Evolutionary conservation across 306 rosid genomes (phyloP), one percentile per base, ranked within the genome.

Genomic region (Oxytropis ochrocephala): DNA sequence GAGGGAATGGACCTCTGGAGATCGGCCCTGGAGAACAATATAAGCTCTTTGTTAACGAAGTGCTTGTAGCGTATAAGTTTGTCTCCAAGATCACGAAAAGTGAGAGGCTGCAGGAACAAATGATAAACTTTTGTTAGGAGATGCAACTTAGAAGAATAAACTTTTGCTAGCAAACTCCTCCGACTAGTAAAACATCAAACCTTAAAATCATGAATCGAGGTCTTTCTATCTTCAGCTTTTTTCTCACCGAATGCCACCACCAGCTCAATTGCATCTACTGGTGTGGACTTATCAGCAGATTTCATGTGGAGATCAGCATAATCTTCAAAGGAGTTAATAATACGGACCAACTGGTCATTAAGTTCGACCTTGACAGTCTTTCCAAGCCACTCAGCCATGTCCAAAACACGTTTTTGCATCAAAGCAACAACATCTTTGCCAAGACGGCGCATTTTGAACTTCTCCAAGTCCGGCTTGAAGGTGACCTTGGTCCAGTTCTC

Each of bases 191-290:
- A 67, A 49, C 11, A 27, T 71, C 81, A 68, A 24, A 94, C 98
- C 98, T 90, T 97, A 70, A 90, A 94, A 29, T 76, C 83, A 47
- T 95, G 88, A 61, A 94, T 96, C 98, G 97, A 94, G 17, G 50
- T 82, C 84, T 94, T 94, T 75, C 98, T 82, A 82, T 94, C 97
- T 78, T 94, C 98, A 56, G 89, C 83, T 61, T 88, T 90, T 75
- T 94, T 94, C 89, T 88, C 90, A 64, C 98, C 90, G 58, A 94
- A 94, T 3, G 98, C n/a, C n/a, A n/a, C n/a, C n/a, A n/a, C 98
- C 76, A 94, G 75, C 83, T 94, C 97, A 73, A 94, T 94, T 32
- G 98, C 98, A 16, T 94, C 96, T n/a, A n/a, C n/a, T n/a, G n/a
- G n/a, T n/a, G n/a, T n/a, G n/a, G n/a, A n/a, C n/a, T n/a, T n/a